These are phyloP conservation scores for Berkeleyomyces rouxiae DNA, from an alignment of 2,329 filamentous ascomycete species.

Conservation along the genomic window DNA sequence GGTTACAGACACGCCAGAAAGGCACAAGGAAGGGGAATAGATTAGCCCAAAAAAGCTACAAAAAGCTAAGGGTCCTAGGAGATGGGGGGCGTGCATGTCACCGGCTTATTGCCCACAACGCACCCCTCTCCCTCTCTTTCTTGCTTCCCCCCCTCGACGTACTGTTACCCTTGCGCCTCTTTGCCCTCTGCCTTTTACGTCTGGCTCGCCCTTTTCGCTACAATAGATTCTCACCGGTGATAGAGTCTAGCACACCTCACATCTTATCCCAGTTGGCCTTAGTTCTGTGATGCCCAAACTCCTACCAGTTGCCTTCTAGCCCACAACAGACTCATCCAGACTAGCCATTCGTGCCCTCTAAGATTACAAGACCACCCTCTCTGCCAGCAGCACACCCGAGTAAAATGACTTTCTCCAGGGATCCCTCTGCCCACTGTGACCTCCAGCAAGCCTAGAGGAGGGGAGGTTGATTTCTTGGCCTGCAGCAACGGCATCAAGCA, in stretches of 20 bases:
- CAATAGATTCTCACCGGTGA: background rate
- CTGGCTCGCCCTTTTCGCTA: background rate
- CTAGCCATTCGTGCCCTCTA: background rate
- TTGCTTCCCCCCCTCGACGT: background rate
- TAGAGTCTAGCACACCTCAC: background rate
- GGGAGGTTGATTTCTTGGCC: background rate
- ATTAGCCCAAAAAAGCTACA: background rate
- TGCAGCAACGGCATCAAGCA: background rate
- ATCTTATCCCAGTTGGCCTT: background rate
- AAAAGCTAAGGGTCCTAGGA: background rate
- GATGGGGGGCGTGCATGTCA: background rate
- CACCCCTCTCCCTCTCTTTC: background rate
- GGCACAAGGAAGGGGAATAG: background rate
- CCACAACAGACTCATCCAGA: background rate
- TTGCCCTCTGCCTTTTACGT: background rate
- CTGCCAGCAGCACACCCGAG: background rate
- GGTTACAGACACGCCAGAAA: background rate
- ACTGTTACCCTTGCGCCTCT: background rate
- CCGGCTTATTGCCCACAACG: background rate
- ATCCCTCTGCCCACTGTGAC: background rate
- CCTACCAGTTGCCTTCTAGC: background rate
- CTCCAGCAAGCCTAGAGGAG: background rate
- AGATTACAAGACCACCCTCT: background rate
- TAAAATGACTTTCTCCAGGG: constrained; percentile 1
- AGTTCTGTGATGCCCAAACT: background rate